A percentile compares a stretch with the other conserved stretches of the same genome.
phyloP scores from a whole-genome alignment of 345 rosid genomes.

The Erucastrum elatum region DNA sequence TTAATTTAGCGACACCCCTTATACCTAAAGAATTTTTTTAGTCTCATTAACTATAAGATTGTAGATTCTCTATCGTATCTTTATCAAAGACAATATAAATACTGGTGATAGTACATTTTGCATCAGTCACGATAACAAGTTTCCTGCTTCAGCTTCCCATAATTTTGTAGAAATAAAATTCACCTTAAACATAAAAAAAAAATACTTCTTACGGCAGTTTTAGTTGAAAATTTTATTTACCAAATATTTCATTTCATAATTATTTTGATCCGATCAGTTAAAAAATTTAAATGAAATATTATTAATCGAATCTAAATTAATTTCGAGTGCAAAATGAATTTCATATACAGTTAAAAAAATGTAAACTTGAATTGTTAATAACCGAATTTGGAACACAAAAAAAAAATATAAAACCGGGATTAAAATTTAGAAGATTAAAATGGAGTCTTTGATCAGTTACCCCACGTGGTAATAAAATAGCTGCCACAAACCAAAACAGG shows the following conservation, averaged over 20 bases:
- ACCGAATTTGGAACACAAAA: too few species aligned
- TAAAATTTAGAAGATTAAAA: not conserved
- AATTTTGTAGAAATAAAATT: too few species aligned
- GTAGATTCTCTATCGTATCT: not conserved
- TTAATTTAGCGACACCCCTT: not conserved
- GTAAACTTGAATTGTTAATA: not conserved
- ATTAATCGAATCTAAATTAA: not conserved
- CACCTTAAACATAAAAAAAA: not conserved
- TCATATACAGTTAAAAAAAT: not conserved
- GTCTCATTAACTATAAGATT: not conserved
- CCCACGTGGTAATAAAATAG: constrained; percentile 29
- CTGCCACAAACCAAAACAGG: constrained; percentile 20
- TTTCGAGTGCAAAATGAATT: not conserved
- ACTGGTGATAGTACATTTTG: not conserved
- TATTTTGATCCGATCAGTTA: not conserved
- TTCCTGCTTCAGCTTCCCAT: not conserved
- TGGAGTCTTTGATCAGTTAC: not conserved
- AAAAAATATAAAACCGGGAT: too few species aligned
- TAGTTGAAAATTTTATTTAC: not conserved
- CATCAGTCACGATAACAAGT: not conserved
- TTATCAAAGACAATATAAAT: not conserved
- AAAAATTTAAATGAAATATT: too few species aligned
- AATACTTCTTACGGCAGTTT: not conserved
- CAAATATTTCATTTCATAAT: not conserved
- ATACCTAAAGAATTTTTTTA: not conserved